Percentiles rank a stretch among this genome's conserved stretches.
Conservation (phyloP, 2,329 filamentous ascomycete species). For the Penicillium sp. region DNA sequence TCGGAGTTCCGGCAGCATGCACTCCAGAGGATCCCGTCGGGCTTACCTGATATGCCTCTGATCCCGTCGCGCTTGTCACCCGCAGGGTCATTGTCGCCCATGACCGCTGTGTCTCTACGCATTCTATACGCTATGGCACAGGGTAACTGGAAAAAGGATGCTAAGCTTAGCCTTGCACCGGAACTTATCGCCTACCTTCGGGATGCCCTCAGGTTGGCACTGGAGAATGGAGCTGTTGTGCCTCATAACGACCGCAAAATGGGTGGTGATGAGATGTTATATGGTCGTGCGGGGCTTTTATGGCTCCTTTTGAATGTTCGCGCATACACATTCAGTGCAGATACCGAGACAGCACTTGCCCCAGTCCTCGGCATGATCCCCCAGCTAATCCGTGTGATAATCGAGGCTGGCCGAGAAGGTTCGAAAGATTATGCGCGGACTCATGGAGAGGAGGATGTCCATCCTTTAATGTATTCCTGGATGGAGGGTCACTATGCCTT, state of each 20-base stretch:
- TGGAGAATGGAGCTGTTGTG: constrained; percentile 32
- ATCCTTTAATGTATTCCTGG: constrained; percentile 47
- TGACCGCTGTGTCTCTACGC: constrained; percentile 30
- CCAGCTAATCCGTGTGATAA: constrained; percentile 33
- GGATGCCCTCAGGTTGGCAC: constrained; percentile 31
- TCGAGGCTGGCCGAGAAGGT: constrained; percentile 37
- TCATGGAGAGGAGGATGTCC: constrained; percentile 31
- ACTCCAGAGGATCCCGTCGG: constrained; percentile 28
- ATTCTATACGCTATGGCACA: constrained; percentile 26
- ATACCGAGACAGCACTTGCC: constrained; percentile 20
- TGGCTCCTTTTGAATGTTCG: constrained; percentile 40
- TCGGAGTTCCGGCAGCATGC: constrained; percentile 31
- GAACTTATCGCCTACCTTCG: constrained; percentile 33
- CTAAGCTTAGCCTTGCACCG: constrained; percentile 19
- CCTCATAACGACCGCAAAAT: constrained; percentile 28
- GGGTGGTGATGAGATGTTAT: constrained; percentile 43
- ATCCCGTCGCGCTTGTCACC: constrained; percentile 36
- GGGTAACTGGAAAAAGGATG: constrained; percentile 5
- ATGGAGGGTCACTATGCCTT: constrained; percentile 38
- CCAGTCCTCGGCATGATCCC: constrained; percentile 33
- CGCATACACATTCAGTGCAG: constrained; percentile 24
- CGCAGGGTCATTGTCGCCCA: constrained; percentile 33
- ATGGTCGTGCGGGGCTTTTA: constrained; percentile 41
- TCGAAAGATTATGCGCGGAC: constrained; percentile 31
- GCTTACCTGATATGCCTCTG: constrained; percentile 28